Evolutionary conservation across 108 stramenopile genomes (phyloP), one percentile per base, ranked within the genome.

Genomic region (Pseudonitzschia delicatissima): DNA sequence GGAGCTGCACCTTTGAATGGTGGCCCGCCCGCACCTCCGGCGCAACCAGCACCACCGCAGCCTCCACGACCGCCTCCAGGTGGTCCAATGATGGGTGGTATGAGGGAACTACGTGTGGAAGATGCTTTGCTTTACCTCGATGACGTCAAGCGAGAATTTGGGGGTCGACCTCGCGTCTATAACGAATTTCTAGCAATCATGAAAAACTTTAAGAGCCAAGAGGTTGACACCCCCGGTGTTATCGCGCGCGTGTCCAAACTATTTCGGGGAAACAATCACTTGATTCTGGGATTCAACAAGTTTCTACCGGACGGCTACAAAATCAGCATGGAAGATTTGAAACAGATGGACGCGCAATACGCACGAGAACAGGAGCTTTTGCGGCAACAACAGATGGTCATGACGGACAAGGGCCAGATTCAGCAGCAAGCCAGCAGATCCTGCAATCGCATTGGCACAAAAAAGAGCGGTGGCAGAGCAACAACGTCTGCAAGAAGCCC

Each of bases 141-240:
- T 71, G 86, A 93, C 76, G 94, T 96, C 48, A 96, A 96, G 77
- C 71, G 86, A 26, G 90, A 93, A 82, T 93, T 99, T 63, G 84
- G 90, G 13, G 94, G 96, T 70, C 81, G 90, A n/a, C 98, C 98
- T 26, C 88, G 93, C 18, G 93, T 99, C 66, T 99, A 99, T 93
- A 99, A 98, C 74, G 97, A 98, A 79, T 99, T 99, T 74, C 80
- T 99, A 35, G 95, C 95, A 62, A 99, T 99, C 59, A 99, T 96
- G 96, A 96, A 96, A 72, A 93, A 92, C 51, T 98, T 98, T 85
- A 98, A 97, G 77, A 85, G 92, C 36, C 96, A 98, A 72, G 84
- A 87, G 57, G 86, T 95, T 2, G 91, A 95, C 52, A 92, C 94
- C 0, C 87, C 90, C n/a, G 94, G 91, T 39, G 93, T 97, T 23